Evolutionary conservation across 2,329 filamentous ascomycete species (phyloP).

Genomic region (Knufia petricola): DNA sequence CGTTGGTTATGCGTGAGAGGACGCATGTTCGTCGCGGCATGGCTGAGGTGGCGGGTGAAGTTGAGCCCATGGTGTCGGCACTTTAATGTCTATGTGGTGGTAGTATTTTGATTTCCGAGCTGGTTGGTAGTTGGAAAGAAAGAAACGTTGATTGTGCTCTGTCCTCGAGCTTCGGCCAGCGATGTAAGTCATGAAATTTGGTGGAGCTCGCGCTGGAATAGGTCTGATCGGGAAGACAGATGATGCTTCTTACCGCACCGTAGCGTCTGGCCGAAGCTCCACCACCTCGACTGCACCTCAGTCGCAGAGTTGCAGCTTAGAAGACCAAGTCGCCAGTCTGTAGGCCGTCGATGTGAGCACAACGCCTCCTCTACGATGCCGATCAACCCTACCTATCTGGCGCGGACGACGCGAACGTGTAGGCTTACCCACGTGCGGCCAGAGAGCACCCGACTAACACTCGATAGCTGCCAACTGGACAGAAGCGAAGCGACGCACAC

Average conservation of each 20-base stretch:
- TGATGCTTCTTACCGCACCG: background rate
- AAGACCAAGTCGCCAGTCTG: background rate
- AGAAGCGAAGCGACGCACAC: conserved; percentile 78
- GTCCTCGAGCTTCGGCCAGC: no score
- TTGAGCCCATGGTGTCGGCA: conserved; percentile 15
- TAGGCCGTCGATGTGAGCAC: conserved; percentile 9
- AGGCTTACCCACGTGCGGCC: conserved; percentile 29
- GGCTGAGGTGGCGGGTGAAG: conserved; percentile 9
- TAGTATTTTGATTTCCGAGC: no score
- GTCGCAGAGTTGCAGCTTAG: background rate
- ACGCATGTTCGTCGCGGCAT: conserved; percentile 60
- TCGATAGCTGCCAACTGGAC: conserved; percentile 70
- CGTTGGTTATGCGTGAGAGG: conserved; percentile 85
- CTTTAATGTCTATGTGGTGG: no score
- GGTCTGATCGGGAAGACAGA: background rate
- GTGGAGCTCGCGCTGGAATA: no score
- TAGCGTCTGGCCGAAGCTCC: conserved; percentile 8
- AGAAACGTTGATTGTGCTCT: no score
- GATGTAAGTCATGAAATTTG: no score
- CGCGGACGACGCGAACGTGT: conserved; percentile 70
- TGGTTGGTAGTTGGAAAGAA: no score
- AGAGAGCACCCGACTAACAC: background rate
- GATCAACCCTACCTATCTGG: conserved; percentile 89
- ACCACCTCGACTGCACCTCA: conserved; percentile 6
- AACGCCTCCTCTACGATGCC: conserved; percentile 51